Evolutionary conservation across 1,284 basidiomycete genomes (phyloP), one percentile per base, ranked within the genome.

Genomic region (Gymnopus androsaceus): DNA sequence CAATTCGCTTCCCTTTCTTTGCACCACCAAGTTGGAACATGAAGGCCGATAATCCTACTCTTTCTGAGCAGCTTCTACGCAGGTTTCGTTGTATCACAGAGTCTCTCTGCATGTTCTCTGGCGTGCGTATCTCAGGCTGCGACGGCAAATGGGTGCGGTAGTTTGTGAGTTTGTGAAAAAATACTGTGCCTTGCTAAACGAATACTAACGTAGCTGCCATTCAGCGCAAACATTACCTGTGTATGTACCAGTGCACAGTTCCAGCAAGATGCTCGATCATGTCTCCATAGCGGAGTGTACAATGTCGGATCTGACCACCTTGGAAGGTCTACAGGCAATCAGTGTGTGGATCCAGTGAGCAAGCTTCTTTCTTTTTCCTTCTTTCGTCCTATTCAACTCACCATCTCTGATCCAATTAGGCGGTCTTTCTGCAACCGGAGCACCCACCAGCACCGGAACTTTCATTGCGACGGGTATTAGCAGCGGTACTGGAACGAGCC

Each of bases 211-310:
- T 42, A 17, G 5, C n/a, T n/a, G n/a, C 28, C 25, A 14, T 30
- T n/a, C 31, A 53, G 51, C 34, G 36, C 51, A 11, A 36, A 53
- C 30, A 23, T 53, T 8, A 53, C 40, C 8, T 53, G 51, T 17
- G 51, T 45, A 6, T 53, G 51, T 25, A 53, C 41, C 8, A 53
- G 38, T 19, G 51, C 51, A 11, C 51, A 53, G 36, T 53, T 53
- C 51, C 51, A 53, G 36, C 30, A 21, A 23, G 51, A 53, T 17
- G 51, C 41, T 15, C 41, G 8, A 23, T 33, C 28, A 8, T 53
- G 51, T n/a, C 28, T 28, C 45, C 3, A 33, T 31, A 12, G 42
- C 28, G 11, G 41, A 53, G 15, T 53, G 51, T 17, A 17, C 51
- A 4, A n/a, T 27, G n/a, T 11, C 28, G 12, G 51, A 53, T 53